Evolutionary conservation across 2,329 filamentous ascomycete genomes (phyloP), one percentile per base, ranked within the genome.

Genomic region (Sordariomycetes sp.): DNA sequence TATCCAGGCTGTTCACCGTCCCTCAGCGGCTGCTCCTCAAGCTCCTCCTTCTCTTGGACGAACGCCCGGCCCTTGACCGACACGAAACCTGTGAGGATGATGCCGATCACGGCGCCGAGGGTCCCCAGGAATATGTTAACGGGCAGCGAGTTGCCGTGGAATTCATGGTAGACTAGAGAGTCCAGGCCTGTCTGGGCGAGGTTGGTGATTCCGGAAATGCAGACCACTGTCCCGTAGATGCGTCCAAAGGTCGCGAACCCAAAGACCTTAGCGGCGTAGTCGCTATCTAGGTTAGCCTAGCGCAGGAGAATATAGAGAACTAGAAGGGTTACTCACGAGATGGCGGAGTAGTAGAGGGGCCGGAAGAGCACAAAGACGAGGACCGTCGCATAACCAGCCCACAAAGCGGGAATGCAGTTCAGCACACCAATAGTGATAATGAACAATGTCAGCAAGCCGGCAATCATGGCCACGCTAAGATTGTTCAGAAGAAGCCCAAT

Each of bases 161-260:
- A 81, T 1, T 61, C 58, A 4, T 68, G 66, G 44, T 84, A 77
- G 0, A 79, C 83, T 15, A 82, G 56, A 0, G 75, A 69, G 47
- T 87, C 82, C 26, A 88, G 62, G 0, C 70, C 81, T 0, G 76
- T 74, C 54, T 87, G 82, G 0, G 70, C 63, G 50, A 87, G 80
- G 50, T 85, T 86, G 40, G 82, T 68, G 0, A 86, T 45, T 3
- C 83, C 83, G 0, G 82, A 81, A 5, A 82, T 53, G 48, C 80
- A 86, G 34, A 84, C 84, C 36, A 87, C 73, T 4, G 82, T 68
- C 11, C 83, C 83, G 50, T 87, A 87, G 11, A 88, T 80, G 39
- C 83, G 83, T 9, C 82, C 82, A 41, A 87, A 87, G 0, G 82
- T 86, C n/a, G 74, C 70, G 50, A 86, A 86, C 3, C 82, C 83